Conservation (phyloP, 169 alveolate genomes). For the Plasmodium gonderi region DNA sequence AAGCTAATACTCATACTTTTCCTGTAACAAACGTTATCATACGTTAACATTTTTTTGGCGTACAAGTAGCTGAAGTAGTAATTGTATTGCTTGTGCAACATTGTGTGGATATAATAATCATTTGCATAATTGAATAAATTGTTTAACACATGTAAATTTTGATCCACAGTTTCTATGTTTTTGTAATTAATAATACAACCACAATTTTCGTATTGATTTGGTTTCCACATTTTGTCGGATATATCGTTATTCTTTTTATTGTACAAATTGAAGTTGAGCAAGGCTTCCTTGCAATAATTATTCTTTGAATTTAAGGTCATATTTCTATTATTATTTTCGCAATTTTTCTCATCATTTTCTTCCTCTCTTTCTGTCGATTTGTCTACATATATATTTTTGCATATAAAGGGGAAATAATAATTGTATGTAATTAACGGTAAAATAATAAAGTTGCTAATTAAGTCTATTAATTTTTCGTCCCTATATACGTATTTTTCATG, state of each 20-base stretch:
- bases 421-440: constrained; percentile 71
- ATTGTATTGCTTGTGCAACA: constrained; percentile 69
- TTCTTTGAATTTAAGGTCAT: neutral
- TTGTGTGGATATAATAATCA: constrained; percentile 75
- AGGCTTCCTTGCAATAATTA: constrained; percentile 58
- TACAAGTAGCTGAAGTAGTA: constrained; percentile 71
- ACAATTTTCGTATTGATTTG: constrained; percentile 62
- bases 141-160: constrained; percentile 23
- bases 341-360: neutral
- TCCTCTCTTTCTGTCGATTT: neutral
- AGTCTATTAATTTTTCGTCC: constrained; percentile 73
- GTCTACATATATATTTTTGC: constrained; percentile 29
- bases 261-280: constrained; percentile 44
- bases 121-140: constrained; percentile 65
- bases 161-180: constrained; percentile 42
- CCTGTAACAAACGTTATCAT: constrained; percentile 73
- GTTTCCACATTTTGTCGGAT: neutral
- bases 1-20: constrained; percentile 76
- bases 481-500: constrained; percentile 62
- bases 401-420: constrained; percentile 73
- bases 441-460: constrained; percentile 68
- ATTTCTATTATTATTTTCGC: neutral
- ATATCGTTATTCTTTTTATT: constrained; percentile 33
- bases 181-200: constrained; percentile 74
- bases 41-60: constrained; percentile 71